Conservation (phyloP, 768 basidiomycete genomes). For the Lactarius evosmus region DNA sequence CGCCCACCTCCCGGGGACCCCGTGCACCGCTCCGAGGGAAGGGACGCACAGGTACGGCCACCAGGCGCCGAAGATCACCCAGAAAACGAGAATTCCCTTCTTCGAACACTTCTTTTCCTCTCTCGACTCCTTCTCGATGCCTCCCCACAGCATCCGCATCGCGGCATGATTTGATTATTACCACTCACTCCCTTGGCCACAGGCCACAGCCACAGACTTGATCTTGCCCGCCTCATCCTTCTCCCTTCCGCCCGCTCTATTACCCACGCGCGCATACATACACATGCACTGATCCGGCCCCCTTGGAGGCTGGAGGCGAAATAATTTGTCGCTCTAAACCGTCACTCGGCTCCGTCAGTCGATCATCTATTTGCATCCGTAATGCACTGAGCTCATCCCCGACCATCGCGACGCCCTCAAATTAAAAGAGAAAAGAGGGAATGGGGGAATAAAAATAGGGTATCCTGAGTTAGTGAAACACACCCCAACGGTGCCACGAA, state of each 20-base stretch:
- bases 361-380: neutral
- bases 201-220: neutral
- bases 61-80: conserved; percentile 1
- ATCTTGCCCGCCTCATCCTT: neutral
- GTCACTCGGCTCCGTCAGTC: neutral
- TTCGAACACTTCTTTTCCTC: neutral
- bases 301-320: too few species aligned
- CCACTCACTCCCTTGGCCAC: neutral
- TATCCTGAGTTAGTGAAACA: neutral
- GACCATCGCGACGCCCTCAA: neutral
- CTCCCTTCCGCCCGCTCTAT: neutral
- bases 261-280: neutral
- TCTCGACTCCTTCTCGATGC: neutral
- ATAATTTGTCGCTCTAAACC: neutral
- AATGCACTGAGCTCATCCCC: neutral
- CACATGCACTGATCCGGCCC: neutral
- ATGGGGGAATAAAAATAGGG: neutral
- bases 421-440: too few species aligned
- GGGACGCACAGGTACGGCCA: neutral
- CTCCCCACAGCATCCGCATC: conserved; percentile 2
- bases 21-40: neutral
- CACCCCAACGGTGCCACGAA: neutral
- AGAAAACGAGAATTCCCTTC: too few species aligned
- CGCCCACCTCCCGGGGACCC: neutral
- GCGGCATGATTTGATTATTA: neutral